phyloP scores from a whole-genome alignment of 2,329 filamentous ascomycete genomes.

The Diplodia scrobiculata region DNA sequence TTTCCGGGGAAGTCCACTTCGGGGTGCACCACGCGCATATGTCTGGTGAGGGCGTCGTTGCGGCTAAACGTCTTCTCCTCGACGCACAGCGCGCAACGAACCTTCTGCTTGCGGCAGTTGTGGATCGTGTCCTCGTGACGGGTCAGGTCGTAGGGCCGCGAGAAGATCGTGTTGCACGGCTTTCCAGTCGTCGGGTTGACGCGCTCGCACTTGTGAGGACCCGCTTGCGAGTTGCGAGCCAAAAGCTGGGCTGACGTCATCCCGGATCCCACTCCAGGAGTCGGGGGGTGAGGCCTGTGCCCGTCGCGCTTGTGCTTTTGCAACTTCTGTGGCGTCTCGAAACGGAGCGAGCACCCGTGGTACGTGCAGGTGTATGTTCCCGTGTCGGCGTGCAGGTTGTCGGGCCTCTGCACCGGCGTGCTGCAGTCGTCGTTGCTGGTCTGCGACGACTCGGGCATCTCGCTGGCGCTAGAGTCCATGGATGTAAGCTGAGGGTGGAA shows the following conservation, averaged over 20 bases:
- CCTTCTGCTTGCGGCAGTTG: slow-evolving; percentile 91
- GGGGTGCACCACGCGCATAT: slow-evolving; percentile 92
- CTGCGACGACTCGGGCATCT: slow-evolving; percentile 47
- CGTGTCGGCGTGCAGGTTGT: slow-evolving; percentile 68
- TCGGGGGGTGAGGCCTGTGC: slow-evolving; percentile 60
- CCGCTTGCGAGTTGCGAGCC: slow-evolving; percentile 79
- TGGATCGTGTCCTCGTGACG: slow-evolving; percentile 97
- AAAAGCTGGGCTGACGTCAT: slow-evolving; percentile 60
- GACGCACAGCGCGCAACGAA: slow-evolving; percentile 86
- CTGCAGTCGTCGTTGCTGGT: slow-evolving; percentile 38
- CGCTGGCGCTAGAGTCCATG: slow-evolving; percentile 64
- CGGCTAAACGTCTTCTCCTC: slow-evolving; percentile 97
- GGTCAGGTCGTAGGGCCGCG: slow-evolving; percentile 92
- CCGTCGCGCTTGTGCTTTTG: slow-evolving; percentile 96
- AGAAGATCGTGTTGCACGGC: slow-evolving; percentile 92
- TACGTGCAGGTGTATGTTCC: slow-evolving; percentile 97
- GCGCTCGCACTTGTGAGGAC: slow-evolving; percentile 88
- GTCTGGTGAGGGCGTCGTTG: slow-evolving; percentile 88
- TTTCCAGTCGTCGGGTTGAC: slow-evolving; percentile 95
- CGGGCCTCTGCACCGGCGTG: slow-evolving; percentile 55
- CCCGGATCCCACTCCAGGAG: slow-evolving; percentile 38
- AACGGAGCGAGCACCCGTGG: slow-evolving; percentile 83
- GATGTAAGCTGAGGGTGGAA: slow-evolving; percentile 61
- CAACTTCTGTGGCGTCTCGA: slow-evolving; percentile 80
- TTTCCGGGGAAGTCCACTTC: slow-evolving; percentile 81